A percentile compares a stretch with the other conserved stretches of the same genome.
Conservation (phyloP, 2,329 filamentous ascomycete species). For the Exophiala sp. region DNA sequence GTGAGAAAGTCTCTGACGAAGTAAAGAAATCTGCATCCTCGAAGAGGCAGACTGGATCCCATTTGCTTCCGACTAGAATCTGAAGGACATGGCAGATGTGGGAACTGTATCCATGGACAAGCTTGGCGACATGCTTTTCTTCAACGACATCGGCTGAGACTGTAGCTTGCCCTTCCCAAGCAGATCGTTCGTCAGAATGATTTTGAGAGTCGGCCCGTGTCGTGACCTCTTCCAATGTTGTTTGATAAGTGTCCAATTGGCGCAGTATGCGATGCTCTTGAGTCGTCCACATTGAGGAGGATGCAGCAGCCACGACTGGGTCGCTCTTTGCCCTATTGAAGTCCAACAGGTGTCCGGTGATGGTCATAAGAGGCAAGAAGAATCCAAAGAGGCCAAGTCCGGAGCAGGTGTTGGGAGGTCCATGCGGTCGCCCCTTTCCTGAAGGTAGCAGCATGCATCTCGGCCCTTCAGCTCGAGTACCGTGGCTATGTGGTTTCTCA, state of each 20-base stretch:
- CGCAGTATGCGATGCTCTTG: slow-evolving; percentile 37
- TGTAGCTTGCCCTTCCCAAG: slow-evolving; percentile 8
- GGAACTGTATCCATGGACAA: slow-evolving; percentile 48
- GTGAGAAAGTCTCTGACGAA: slow-evolving; percentile 44
- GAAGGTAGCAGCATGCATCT: slow-evolving; percentile 28
- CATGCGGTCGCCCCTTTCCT: slow-evolving; percentile 14
- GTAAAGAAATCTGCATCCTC: slow-evolving; percentile 51
- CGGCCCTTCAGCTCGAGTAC: slow-evolving; percentile 35
- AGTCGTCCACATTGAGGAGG: slow-evolving; percentile 32
- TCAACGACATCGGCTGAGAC: slow-evolving; percentile 22
- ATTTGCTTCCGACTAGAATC: slow-evolving; percentile 49
- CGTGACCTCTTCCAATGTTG: slow-evolving; percentile 36
- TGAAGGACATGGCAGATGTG: slow-evolving; percentile 50
- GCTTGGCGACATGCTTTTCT: slow-evolving; percentile 35
- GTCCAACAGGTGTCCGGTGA: slow-evolving; percentile 50
- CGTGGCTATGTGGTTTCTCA: slow-evolving; percentile 21
- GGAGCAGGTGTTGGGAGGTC: slow-evolving; percentile 34
- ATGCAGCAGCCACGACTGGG: slow-evolving; percentile 38
- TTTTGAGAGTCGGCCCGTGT: not conserved
- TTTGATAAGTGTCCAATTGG: slow-evolving; percentile 39
- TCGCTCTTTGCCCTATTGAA: slow-evolving; percentile 45
- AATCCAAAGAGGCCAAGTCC: slow-evolving; percentile 50
- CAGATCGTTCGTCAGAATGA: slow-evolving; percentile 11
- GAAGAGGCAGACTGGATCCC: slow-evolving; percentile 50
- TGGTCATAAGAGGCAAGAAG: slow-evolving; percentile 50